Base-by-base conservation (phyloP, 1,139 yeast species). In the Debaryomyces subglobosus region DNA sequence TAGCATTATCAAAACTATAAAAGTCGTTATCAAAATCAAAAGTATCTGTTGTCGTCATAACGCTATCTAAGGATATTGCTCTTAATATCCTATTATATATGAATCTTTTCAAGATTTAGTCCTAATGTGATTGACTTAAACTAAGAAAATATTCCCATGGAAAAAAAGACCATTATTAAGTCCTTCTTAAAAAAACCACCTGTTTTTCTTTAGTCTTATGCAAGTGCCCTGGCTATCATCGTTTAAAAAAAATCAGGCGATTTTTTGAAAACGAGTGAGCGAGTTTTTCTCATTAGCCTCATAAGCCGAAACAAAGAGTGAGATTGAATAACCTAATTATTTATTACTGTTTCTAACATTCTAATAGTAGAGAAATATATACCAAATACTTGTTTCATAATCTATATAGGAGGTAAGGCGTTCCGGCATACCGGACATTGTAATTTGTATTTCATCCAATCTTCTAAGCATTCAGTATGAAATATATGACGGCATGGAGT, bases 341-440 rank as follows among this genome's bases (percentile, higher is more conserved):
- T 13, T 37, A 35, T 23, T 21, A 21, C 10, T 37, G 24, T 21
- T n/a, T 24, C 30, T 37, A 37, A 23, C 15, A 36, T 37, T 25
- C 20, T 15, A 15, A 24, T 37, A 35, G 20, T 15, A 13, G 40
- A 24, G 16, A 32, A 15, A 9, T 32, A 15, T 16, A 16, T 32
- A 37, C 10, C 8, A 25, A 12, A 37, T 8, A 8, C 20, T 6
- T 13, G 30, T 8, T 39, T 25, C 2, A 29, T 39, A 29, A 29
- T 12, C 20, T 52, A 60, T 45, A 59, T 49, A 12, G 97, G 97
- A 1, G 97, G 97, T 42, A 92, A 71, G 23, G 90, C 82, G 52
- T 84, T 84, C 59, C 98, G 78, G 67, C 98, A 92, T 3, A 91
- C 95, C 0, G 98, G 98, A 68, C 98, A 92, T 61, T 91, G 97